Evolutionary conservation across 164 flowering plant genomes (phyloP).

Genomic region (Dillenia turbinata): DNA sequence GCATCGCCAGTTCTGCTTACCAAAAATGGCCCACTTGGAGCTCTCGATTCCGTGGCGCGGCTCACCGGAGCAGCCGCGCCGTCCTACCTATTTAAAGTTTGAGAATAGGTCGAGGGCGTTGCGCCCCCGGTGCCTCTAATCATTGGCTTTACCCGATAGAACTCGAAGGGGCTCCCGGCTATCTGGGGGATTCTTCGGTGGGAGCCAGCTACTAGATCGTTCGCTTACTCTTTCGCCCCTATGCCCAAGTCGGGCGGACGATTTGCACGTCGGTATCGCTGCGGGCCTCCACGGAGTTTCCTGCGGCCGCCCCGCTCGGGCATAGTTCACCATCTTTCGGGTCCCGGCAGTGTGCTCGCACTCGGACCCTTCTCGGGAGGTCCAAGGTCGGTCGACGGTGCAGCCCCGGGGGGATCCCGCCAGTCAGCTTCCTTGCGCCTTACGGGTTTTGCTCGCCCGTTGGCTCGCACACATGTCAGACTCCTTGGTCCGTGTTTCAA

Average conservation of each 20-base stretch:
- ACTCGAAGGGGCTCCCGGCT: not conserved
- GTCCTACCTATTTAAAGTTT: too few relatives aligned
- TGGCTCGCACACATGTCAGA: slow-evolving; percentile 2
- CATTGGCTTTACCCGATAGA: too few relatives aligned
- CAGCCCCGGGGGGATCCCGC: slow-evolving; percentile 12
- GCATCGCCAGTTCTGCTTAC: slow-evolving; percentile 16
- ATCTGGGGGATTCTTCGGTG: slow-evolving; percentile 11
- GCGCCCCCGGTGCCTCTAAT: too few relatives aligned
- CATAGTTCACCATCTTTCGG: slow-evolving; percentile 6
- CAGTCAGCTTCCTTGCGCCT: slow-evolving; percentile 17
- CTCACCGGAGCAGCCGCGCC: too few relatives aligned
- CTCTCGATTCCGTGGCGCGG: too few relatives aligned
- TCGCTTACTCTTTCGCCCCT: slow-evolving; percentile 16
- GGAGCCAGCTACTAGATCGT: slow-evolving; percentile 19
- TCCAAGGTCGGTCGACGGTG: slow-evolving; percentile 11
- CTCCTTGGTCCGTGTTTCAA: slow-evolving; percentile 10
- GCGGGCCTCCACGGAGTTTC: not conserved
- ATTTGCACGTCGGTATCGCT: not conserved
- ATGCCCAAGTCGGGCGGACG: slow-evolving; percentile 1
- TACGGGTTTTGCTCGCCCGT: slow-evolving; percentile 15
- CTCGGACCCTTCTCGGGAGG: not conserved
- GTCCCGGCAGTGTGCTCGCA: slow-evolving; percentile 3
- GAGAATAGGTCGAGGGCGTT: too few relatives aligned
- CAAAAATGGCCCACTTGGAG: not conserved
- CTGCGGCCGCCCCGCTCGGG: not conserved